Evolutionary conservation across 2,329 filamentous ascomycete genomes (phyloP), one percentile per base, ranked within the genome.

Genomic region (Hypoxylon rubiginosum): DNA sequence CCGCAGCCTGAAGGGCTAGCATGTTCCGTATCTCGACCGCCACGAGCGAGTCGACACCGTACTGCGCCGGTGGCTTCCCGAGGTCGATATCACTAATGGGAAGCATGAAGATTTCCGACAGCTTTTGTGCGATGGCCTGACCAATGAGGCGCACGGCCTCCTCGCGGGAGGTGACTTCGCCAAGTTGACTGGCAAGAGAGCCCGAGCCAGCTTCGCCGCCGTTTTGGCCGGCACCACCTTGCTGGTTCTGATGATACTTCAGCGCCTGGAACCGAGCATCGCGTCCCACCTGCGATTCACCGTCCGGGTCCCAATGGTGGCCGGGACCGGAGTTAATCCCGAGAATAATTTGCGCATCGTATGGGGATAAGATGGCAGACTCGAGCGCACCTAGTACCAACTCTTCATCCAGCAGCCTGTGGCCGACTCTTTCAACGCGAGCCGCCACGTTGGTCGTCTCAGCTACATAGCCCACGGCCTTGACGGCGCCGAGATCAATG

Each of bases 21-120:
- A 62, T 67, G 32, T 70, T 72, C 6, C 68, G 64, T 30, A 73
- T 21, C 57, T 73, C 70, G 4, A 73, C 66, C 5, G 70, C 67
- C 8, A 72, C 67, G 2, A 72, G 48, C 0, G 71, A 73, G 52
- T 72, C 71, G 0, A 73, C 67, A 0, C 71, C 71, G 19, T 58
- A 68, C 19, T 56, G 26, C 4, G 59, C 51, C 19, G 64, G 53
- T 1, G 58, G 51, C 43, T 52, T 30, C 17, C 11, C 13, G 3
- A 64, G 36, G 17, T 65, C 64, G 19, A 72, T 64, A 1, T 69
- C 66, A n/a, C 45, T 58, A 7, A 58, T 17, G 2, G 62, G 45
- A 15, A 68, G 36, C 15, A 62, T 68, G 58, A 72, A 71, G 5
- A 73, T 67, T 5, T 62, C 56, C 2, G 58, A 56, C 15, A 71